Percentiles rank a stretch among this genome's conserved stretches.
Evolutionary conservation across 2,329 filamentous ascomycete genomes (phyloP).

Genomic region (Raffaelea deltoideospora): DNA sequence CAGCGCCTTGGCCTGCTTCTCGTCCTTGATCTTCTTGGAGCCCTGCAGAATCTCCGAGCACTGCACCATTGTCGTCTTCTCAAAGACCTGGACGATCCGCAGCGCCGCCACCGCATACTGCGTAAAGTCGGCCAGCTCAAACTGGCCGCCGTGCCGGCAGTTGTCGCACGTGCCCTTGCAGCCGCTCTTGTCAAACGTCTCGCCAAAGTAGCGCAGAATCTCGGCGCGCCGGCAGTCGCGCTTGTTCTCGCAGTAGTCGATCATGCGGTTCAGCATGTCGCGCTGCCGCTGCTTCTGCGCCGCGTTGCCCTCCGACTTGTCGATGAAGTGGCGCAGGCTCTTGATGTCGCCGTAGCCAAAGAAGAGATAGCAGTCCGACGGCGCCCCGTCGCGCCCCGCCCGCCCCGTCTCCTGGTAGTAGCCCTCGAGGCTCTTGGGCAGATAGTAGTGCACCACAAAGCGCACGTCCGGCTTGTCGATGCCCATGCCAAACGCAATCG

Average conservation of each 20-base stretch:
- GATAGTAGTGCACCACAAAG: slow-evolving; percentile 84
- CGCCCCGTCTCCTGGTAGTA: slow-evolving; percentile 98
- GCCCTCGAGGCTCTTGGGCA: slow-evolving; percentile 91
- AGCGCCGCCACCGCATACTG: slow-evolving; percentile 58
- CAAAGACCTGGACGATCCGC: slow-evolving; percentile 43
- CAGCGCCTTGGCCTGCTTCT: slow-evolving; percentile 28
- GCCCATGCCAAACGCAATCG: slow-evolving; percentile 99
- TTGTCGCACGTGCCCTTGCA: slow-evolving; percentile 79
- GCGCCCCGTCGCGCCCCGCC: slow-evolving; percentile 78
- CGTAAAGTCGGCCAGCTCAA: slow-evolving; percentile 64
- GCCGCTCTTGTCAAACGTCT: slow-evolving; percentile 56
- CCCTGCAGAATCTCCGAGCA: slow-evolving; percentile 78
- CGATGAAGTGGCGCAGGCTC: slow-evolving; percentile 65
- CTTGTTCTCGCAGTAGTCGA: slow-evolving; percentile 79
- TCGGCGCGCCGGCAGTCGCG: slow-evolving; percentile 77
- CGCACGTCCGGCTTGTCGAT: slow-evolving; percentile 96
- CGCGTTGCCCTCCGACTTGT: slow-evolving; percentile 62
- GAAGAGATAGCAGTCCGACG: slow-evolving; percentile 79
- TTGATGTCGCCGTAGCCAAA: slow-evolving; percentile 69
- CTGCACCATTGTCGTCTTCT: slow-evolving; percentile 58
- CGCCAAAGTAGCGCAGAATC: slow-evolving; percentile 88
- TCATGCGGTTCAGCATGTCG: slow-evolving; percentile 71
- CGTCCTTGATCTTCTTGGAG: slow-evolving; percentile 43
- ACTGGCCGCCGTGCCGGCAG: slow-evolving; percentile 58
- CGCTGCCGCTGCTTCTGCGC: slow-evolving; percentile 68